phyloP scores from a whole-genome alignment of 495 filamentous ascomycete species.

The Annulohypoxylon bovei region DNA sequence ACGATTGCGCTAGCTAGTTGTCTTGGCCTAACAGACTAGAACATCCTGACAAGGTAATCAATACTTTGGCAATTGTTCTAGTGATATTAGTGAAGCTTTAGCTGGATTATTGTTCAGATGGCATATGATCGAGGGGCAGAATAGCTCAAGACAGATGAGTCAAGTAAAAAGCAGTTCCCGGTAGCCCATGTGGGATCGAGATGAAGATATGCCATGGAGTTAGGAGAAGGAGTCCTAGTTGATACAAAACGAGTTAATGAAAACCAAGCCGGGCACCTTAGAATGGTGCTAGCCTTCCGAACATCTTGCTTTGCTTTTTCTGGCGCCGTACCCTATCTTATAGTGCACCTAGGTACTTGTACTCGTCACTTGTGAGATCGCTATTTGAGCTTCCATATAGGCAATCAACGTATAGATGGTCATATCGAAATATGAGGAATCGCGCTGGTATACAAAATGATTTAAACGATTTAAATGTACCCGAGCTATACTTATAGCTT shows the following conservation, averaged over 20 bases:
- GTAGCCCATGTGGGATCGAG: slow-evolving; percentile 7
- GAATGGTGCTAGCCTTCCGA: slow-evolving; percentile 14
- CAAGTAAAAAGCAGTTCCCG: slow-evolving; percentile 17
- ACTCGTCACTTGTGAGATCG: neutral
- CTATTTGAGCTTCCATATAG: neutral
- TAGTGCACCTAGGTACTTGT: neutral
- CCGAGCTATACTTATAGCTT: neutral
- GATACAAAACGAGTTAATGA: slow-evolving; percentile 38
- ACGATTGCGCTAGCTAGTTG: slow-evolving; percentile 15
- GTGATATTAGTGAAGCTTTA: slow-evolving; percentile 17
- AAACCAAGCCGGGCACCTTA: slow-evolving; percentile 20
- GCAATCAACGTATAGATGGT: no score
- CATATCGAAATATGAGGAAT: no score
- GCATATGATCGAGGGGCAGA: slow-evolving; percentile 7
- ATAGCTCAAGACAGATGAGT: slow-evolving; percentile 12
- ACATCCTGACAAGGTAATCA: slow-evolving; percentile 14
- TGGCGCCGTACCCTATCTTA: neutral
- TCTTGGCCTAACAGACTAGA: slow-evolving; percentile 38
- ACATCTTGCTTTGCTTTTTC: neutral
- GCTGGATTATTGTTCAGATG: slow-evolving; percentile 19
- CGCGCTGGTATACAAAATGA: no score
- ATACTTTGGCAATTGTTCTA: slow-evolving; percentile 22
- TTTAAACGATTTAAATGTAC: neutral
- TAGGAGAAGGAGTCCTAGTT: slow-evolving; percentile 16
- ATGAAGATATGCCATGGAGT: slow-evolving; percentile 12